These are phyloP conservation scores for Halophytophthora batemanensis DNA, from an alignment of 352 stramenopile genomes.

Conservation along the genomic window DNA sequence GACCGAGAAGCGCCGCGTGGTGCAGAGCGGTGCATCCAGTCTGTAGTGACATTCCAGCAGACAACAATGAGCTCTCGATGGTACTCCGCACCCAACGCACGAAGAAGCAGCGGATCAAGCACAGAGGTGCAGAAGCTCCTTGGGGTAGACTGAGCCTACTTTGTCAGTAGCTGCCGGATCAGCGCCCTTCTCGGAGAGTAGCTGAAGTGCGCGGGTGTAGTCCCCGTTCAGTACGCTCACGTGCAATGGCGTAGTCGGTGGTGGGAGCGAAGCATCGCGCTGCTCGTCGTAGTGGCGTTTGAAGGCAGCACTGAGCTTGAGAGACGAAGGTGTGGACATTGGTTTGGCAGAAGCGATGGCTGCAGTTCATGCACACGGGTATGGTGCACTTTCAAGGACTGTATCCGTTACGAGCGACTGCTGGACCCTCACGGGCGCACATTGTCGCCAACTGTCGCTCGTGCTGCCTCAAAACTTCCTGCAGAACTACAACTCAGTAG, in stretches of 20 bases:
- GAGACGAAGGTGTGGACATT: slow-evolving; percentile 11
- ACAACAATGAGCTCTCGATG: too few relatives aligned
- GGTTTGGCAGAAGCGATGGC: neutral
- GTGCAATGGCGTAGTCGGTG: slow-evolving; percentile 29
- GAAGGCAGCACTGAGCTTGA: slow-evolving; percentile 30
- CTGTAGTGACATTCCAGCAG: slow-evolving; percentile 11
- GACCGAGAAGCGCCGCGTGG: slow-evolving; percentile 35
- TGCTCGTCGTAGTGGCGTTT: slow-evolving; percentile 28
- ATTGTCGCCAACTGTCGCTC: too few relatives aligned
- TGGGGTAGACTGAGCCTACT: too few relatives aligned
- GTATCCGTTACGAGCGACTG: too few relatives aligned
- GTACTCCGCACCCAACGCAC: too few relatives aligned
- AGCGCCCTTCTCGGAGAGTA: slow-evolving; percentile 12
- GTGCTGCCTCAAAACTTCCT: too few relatives aligned
- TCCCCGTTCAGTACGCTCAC: slow-evolving; percentile 29
- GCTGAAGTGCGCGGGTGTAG: slow-evolving; percentile 4
- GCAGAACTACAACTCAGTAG: too few relatives aligned
- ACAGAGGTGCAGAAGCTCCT: too few relatives aligned
- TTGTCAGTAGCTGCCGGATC: slow-evolving; percentile 16
- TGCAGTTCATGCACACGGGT: neutral
- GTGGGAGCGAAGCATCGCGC: slow-evolving; percentile 11
- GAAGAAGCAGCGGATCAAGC: too few relatives aligned
- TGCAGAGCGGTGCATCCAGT: slow-evolving; percentile 28
- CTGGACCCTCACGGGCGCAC: too few relatives aligned
- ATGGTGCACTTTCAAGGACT: neutral